phyloP scores from a whole-genome alignment of 1,284 basidiomycete genomes.

The Ustilago xerochloae region DNA sequence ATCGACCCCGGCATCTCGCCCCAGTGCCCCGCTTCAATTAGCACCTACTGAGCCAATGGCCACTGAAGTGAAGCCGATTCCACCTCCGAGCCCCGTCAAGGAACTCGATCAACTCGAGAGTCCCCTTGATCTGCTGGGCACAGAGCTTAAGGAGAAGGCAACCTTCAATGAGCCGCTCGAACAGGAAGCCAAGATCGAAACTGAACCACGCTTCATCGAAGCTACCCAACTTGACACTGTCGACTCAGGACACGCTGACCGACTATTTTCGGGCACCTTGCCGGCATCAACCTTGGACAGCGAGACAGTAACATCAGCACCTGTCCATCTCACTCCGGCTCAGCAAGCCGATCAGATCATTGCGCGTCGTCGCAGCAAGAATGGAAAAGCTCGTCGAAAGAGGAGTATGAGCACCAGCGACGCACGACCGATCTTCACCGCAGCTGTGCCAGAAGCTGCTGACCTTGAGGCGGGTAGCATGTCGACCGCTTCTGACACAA shows the following conservation, averaged over 20 bases:
- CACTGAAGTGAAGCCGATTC: conserved; percentile 41
- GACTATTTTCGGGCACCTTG: conserved; percentile 8
- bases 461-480: conserved; percentile 11
- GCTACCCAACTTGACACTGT: conserved; percentile 9
- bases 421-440: conserved; percentile 38
- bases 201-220: neutral
- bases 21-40: conserved; percentile 25
- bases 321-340: conserved; percentile 47
- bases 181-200: neutral
- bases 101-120: conserved; percentile 35
- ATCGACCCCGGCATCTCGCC: conserved; percentile 16
- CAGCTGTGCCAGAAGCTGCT: conserved; percentile 9
- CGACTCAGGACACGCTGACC: conserved; percentile 1
- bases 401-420: conserved; percentile 59
- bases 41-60: conserved; percentile 8
- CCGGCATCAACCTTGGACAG: neutral
- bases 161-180: conserved; percentile 4
- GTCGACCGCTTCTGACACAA: conserved; percentile 6
- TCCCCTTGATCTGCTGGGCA: conserved; percentile 54
- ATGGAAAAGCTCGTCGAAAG: conserved; percentile 39
- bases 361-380: conserved; percentile 57
- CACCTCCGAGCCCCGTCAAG: conserved; percentile 52
- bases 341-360: conserved; percentile 63
- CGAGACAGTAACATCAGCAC: neutral
- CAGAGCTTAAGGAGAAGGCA: conserved; percentile 47